phyloP scores from a whole-genome alignment of 257 asterid species.

The Capsicum chinense region DNA sequence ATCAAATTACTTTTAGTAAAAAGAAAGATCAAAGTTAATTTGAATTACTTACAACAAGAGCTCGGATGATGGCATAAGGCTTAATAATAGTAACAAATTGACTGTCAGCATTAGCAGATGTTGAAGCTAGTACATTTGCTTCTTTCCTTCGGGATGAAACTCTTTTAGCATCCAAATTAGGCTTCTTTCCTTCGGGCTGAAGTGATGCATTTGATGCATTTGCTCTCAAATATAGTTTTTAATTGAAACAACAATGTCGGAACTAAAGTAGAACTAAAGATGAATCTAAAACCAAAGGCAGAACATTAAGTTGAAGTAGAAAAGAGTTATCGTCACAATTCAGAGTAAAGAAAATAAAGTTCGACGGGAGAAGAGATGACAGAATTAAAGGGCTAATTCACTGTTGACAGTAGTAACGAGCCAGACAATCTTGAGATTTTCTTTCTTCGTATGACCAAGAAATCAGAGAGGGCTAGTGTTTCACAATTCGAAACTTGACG shows the following conservation, averaged over 20 bases:
- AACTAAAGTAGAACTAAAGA: background rate
- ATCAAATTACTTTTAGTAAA: background rate
- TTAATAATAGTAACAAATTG: slow-evolving; percentile 24
- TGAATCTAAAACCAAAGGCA: background rate
- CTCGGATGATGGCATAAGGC: background rate
- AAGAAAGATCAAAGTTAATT: background rate
- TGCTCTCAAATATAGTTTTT: background rate
- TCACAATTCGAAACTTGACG: background rate
- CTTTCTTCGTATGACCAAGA: background rate
- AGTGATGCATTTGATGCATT: background rate
- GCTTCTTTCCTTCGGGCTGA: background rate
- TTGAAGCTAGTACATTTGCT: background rate
- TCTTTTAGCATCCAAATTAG: background rate
- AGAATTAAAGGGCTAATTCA: background rate
- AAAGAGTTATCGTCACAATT: background rate
- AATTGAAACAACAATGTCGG: background rate
- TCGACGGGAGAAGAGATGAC: background rate
- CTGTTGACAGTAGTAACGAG: background rate
- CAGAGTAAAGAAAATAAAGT: background rate
- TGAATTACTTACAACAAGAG: slow-evolving; percentile 20
- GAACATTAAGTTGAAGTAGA: background rate
- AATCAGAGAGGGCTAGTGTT: background rate
- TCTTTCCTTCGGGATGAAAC: background rate
- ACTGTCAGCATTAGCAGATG: background rate
- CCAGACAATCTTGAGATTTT: background rate